Percentiles rank a stretch among this genome's conserved stretches.
phyloP scores from a whole-genome alignment of 2,329 filamentous ascomycete genomes.

The Trichoderma endophyticum region DNA sequence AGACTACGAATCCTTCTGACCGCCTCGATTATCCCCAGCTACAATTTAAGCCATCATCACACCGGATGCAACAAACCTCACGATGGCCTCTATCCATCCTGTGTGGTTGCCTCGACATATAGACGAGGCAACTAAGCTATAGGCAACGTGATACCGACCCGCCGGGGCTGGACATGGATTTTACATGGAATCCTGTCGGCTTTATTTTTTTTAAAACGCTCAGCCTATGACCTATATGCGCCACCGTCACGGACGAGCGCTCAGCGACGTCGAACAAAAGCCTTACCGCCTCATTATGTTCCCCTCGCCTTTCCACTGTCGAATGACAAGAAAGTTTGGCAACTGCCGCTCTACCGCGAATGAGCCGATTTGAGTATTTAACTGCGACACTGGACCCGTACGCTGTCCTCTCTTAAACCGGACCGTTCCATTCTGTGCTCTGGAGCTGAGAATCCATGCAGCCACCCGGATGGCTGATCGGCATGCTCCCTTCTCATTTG shows the following conservation, averaged over 20 bases:
- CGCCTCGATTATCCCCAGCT: slow-evolving; percentile 7
- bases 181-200: background rate
- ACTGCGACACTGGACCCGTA: slow-evolving; percentile 2
- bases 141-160: slow-evolving; percentile 19
- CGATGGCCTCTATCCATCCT: background rate
- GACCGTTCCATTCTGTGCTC: background rate
- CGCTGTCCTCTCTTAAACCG: slow-evolving; percentile 6
- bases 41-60: slow-evolving; percentile 3
- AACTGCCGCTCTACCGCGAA: background rate
- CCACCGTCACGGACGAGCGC: slow-evolving; percentile 12
- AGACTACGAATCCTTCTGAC: slow-evolving; percentile 6
- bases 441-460: slow-evolving; percentile 20
- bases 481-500: slow-evolving; percentile 16
- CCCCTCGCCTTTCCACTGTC: background rate
- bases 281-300: slow-evolving; percentile 14
- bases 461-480: slow-evolving; percentile 16
- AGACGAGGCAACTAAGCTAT: slow-evolving; percentile 14
- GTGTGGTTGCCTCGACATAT: slow-evolving; percentile 19
- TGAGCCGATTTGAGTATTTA: background rate
- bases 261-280: slow-evolving; percentile 14
- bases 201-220: background rate
- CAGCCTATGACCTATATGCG: background rate
- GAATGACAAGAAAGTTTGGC: background rate
- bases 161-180: slow-evolving; percentile 11
- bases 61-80: slow-evolving; percentile 17